Evolutionary conservation across 257 asterid species (phyloP).

Genomic region (Buddleja alternifolia): DNA sequence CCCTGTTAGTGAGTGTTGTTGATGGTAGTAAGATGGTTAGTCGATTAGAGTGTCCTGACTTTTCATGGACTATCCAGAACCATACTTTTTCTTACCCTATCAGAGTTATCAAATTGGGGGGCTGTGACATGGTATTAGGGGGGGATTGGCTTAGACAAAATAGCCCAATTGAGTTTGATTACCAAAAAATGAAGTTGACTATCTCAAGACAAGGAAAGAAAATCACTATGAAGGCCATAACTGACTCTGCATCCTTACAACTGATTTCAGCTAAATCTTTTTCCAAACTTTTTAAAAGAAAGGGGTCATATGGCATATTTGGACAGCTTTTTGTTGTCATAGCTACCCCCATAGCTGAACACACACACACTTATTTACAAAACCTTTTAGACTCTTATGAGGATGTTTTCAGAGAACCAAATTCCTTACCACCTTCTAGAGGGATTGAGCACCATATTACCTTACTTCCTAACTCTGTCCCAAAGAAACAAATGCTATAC

Average conservation of each 20-base stretch:
- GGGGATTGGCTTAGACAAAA: not conserved
- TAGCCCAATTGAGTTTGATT: not conserved
- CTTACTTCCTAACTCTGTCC: not conserved
- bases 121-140: not conserved
- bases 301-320: no score
- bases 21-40: not conserved
- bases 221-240: not conserved
- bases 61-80: no score
- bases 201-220: not conserved
- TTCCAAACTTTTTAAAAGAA: no score
- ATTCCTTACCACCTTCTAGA: not conserved
- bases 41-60: no score
- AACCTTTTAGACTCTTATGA: not conserved
- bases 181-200: not conserved
- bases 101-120: not conserved
- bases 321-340: no score
- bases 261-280: no score
- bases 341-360: not conserved
- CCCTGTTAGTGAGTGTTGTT: not conserved
- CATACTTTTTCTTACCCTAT: not conserved
- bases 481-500: not conserved
- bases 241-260: not conserved
- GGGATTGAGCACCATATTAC: not conserved
- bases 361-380: no score
- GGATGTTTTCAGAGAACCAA: not conserved